These are phyloP conservation scores for Daedaleopsis sinensis DNA, from an alignment of 768 basidiomycete species.

Conservation along the genomic window DNA sequence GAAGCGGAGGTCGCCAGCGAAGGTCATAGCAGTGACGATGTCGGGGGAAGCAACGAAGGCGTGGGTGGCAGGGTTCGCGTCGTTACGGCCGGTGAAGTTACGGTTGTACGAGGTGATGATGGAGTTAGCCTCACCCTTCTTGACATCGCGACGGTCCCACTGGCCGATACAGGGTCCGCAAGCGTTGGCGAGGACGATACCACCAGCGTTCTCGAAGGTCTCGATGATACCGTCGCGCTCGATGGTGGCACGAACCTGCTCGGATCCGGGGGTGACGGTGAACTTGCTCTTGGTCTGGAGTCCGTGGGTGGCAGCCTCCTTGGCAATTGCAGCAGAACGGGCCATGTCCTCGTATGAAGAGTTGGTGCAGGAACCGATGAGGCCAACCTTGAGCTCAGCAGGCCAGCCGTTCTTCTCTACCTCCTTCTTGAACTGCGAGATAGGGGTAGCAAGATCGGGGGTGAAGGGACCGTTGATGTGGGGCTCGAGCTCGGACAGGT, in stretches of 20 bases:
- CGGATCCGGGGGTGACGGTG: slow-evolving; percentile 97
- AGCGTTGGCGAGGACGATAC: slow-evolving; percentile 94
- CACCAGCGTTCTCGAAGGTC: slow-evolving; percentile 86
- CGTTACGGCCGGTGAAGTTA: slow-evolving; percentile 99
- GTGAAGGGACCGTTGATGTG: slow-evolving; percentile 99
- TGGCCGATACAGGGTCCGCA: slow-evolving; percentile 99
- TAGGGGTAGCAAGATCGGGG: slow-evolving; percentile 98
- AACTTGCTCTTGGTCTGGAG: slow-evolving; percentile 90
- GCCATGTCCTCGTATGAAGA: slow-evolving; percentile 99
- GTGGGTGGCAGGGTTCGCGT: slow-evolving; percentile 98
- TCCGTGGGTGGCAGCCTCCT: slow-evolving; percentile 86
- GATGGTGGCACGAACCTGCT: slow-evolving; percentile 98
- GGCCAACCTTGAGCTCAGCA: slow-evolving; percentile 92
- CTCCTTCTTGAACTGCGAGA: slow-evolving; percentile 91
- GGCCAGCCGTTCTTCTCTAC: slow-evolving; percentile 98
- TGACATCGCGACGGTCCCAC: slow-evolving; percentile 96
- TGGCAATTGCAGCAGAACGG: slow-evolving; percentile 92
- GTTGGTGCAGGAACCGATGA: slow-evolving; percentile 99
- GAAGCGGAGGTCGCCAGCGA: slow-evolving; percentile 93
- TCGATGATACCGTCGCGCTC: slow-evolving; percentile 93
- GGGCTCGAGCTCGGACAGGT: slow-evolving; percentile 96
- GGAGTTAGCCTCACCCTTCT: slow-evolving; percentile 96
- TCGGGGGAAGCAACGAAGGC: slow-evolving; percentile 94
- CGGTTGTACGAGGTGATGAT: slow-evolving; percentile 99
- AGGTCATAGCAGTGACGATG: slow-evolving; percentile 95